phyloP scores from a whole-genome alignment of 345 rosid species.

The Gossypium herbaceum region DNA sequence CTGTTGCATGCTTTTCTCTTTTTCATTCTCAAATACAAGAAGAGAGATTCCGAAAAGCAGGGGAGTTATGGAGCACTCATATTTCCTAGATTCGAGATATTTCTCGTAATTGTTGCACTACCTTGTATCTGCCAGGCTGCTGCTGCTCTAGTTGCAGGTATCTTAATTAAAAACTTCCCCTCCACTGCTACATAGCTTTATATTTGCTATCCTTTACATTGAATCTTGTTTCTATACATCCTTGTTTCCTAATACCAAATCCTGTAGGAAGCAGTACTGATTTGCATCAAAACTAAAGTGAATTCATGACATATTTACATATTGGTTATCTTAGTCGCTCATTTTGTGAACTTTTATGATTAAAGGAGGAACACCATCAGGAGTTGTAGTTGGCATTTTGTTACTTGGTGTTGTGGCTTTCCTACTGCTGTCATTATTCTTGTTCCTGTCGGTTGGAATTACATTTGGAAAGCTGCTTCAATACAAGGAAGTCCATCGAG shows the following conservation, averaged over 20 bases:
- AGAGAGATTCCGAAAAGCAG: slow-evolving; percentile 37
- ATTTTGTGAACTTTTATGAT: slow-evolving; percentile 18
- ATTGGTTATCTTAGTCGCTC: not conserved
- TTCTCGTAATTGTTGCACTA: slow-evolving; percentile 66
- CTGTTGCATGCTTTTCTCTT: slow-evolving; percentile 52
- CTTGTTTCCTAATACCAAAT: not conserved
- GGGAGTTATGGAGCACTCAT: slow-evolving; percentile 53
- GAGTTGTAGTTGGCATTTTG: slow-evolving; percentile 50
- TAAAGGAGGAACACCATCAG: slow-evolving; percentile 46
- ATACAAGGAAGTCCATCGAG: slow-evolving; percentile 92
- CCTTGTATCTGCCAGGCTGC: slow-evolving; percentile 75
- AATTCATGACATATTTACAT: not conserved
- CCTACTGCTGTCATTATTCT: slow-evolving; percentile 47
- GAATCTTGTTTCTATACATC: not conserved
- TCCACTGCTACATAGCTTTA: not conserved
- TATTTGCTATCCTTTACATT: not conserved
- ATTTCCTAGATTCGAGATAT: slow-evolving; percentile 81
- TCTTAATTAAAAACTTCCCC: not conserved
- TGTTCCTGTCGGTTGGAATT: slow-evolving; percentile 83
- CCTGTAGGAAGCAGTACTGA: not conserved
- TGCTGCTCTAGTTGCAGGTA: slow-evolving; percentile 64
- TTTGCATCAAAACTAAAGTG: not conserved
- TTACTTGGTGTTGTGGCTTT: slow-evolving; percentile 50
- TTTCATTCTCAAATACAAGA: slow-evolving; percentile 49
- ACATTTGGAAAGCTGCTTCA: slow-evolving; percentile 80